phyloP scores from a whole-genome alignment of 2,329 filamentous ascomycete species.

The Septoria petroselini region DNA sequence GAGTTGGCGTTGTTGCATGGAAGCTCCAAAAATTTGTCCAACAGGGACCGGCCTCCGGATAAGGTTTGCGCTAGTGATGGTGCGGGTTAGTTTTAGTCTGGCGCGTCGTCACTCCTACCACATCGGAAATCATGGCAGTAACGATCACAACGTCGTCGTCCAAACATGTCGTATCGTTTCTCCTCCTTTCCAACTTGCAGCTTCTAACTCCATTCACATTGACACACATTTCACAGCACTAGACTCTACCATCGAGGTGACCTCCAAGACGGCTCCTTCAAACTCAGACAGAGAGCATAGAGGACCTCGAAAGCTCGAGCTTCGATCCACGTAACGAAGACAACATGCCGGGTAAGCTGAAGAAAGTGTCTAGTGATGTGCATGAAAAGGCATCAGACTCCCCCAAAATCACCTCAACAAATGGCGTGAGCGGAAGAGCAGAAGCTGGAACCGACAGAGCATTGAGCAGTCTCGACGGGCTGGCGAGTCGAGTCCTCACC shows the following conservation, averaged over 20 bases:
- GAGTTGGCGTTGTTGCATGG: neutral
- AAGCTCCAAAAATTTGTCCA: slow-evolving; percentile 8
- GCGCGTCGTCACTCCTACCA: slow-evolving; percentile 8
- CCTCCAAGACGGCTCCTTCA: slow-evolving; percentile 24
- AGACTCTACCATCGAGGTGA: slow-evolving; percentile 2
- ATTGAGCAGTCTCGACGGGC: slow-evolving; percentile 32
- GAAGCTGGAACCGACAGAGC: slow-evolving; percentile 31
- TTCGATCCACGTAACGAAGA: slow-evolving; percentile 23
- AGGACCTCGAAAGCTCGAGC: slow-evolving; percentile 32
- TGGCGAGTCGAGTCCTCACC: slow-evolving; percentile 29
- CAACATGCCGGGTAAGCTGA: slow-evolving; percentile 30
- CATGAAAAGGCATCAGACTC: slow-evolving; percentile 25
- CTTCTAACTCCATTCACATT: neutral
- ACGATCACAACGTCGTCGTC: slow-evolving; percentile 9
- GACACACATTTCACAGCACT: neutral
- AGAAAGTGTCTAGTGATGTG: slow-evolving; percentile 18
- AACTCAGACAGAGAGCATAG: slow-evolving; percentile 19
- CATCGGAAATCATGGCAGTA: slow-evolving; percentile 10
- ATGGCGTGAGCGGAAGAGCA: slow-evolving; percentile 28
- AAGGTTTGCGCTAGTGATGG: neutral
- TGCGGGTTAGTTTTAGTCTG: neutral
- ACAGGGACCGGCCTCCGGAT: slow-evolving; percentile 7
- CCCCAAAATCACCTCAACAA: slow-evolving; percentile 24
- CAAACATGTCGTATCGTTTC: slow-evolving; percentile 2
- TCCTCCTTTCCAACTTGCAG: neutral